Evolutionary conservation across 1,284 basidiomycete genomes (phyloP), one percentile per base, ranked within the genome.

Genomic region (Meripilus lineatus): DNA sequence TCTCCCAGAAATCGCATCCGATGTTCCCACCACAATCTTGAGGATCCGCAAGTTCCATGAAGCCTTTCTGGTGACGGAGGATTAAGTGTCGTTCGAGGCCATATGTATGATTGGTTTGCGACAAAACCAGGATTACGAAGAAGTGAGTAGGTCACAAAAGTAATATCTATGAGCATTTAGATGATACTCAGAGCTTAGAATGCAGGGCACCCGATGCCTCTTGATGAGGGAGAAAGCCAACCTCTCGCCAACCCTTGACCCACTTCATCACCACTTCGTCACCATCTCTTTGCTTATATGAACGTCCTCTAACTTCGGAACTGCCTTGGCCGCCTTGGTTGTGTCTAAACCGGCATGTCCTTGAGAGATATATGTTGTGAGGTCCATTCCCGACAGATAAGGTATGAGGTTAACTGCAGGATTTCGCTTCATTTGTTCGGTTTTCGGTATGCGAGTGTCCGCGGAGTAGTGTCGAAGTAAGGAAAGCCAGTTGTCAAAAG

Each of bases 401-500:
- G 48, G 42, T 17, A 56, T 32, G 10, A 55, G 44, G 14, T 51
- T 51, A 33, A 57, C 42, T 1, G 53, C 53, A 13, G 50, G 52
- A 39, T 57, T 53, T 26, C 28, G 25, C 34, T 47, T 45, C 43
- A 52, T 44, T 11, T 41, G 38, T 36, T 46, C 49, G 13, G 50
- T 44, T 33, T 18, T 42, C 40, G 22, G 28, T 26, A 38, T 34
- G 34, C 7, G 30, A 3, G 28, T 44, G n/a, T 32, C 45, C 14
- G 17, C 17, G 4, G 42, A 25, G 34, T 35, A 39, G 14, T 32
- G 25, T 37, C 51, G 42, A 10, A 58, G 47, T 28, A 42, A 45
- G 23, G 15, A n/a, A 20, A 59, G 45, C 56, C 55, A 59, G 15
- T 56, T 45, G 14, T 28, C 37, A 35, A 55, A 58, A 0, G 56